These are phyloP conservation scores for thale cress (Arabidopsis thaliana) DNA, from an alignment of 345 rosid species.

Conservation along the genomic window TAIR10.1 NC_003076.8:26713001-26713500, in stretches of 20 bases:
- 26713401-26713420: slow-evolving; percentile 57
- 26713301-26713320: slow-evolving; percentile 45
- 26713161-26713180: slow-evolving; percentile 49
- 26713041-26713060: slow-evolving; percentile 62
- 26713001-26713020: slow-evolving; percentile 34
- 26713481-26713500: slow-evolving; percentile 56
- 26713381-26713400: slow-evolving; percentile 48
- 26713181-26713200: slow-evolving; percentile 61
- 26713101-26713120: slow-evolving; percentile 59
- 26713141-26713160: slow-evolving; percentile 49
- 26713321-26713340: slow-evolving; percentile 64
- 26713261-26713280: slow-evolving; percentile 53
- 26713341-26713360: slow-evolving; percentile 52
- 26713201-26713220: slow-evolving; percentile 42
- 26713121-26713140: slow-evolving; percentile 47
- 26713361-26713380: slow-evolving; percentile 51
- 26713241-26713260: slow-evolving; percentile 51
- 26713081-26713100: slow-evolving; percentile 49
- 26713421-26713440: slow-evolving; percentile 49
- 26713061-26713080: slow-evolving; percentile 44
- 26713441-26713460: slow-evolving; percentile 14
- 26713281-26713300: slow-evolving; percentile 48
- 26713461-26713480: slow-evolving; percentile 44
- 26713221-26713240: slow-evolving; percentile 55
- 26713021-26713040: slow-evolving; percentile 49